Evolutionary conservation across 2,329 filamentous ascomycete species (phyloP), one percentile per base, ranked within the genome.

Genomic region (Parastagonospora avenae): DNA sequence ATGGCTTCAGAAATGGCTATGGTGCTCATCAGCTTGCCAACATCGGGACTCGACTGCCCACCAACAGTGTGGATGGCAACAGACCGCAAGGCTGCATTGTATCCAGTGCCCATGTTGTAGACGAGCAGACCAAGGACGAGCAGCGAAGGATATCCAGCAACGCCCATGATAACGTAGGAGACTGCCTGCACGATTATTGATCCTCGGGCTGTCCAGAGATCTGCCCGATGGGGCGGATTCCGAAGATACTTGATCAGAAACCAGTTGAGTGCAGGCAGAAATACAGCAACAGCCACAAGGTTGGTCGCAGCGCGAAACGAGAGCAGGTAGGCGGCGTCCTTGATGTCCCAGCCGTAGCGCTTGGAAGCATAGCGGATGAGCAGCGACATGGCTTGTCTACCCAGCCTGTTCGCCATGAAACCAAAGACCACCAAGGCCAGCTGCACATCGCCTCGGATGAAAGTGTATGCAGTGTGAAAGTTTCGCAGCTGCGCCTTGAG

Each of bases 281-380:
- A 65, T 28, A 77, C 68, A 2, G 79, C 64, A n/a, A 82, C 75
- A 2, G 80, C 66, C 3, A 78, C 70, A 4, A 81, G 75, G 30
- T 78, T 79, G 8, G 79, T 71, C 2, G 74, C 76, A 2, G 79
- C 77, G 50, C 78, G 77, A 43, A 80, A 73, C 0, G 79, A 78
- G 4, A 78, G 68, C 15, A 81, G 63, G 32, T 72, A 71, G 9
- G 68, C 63, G 8, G 70, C 70, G 39, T 72, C 63, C 47, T 78
- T 76, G 14, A 82, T 68, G 30, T 76, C 74, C 77, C 79, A 81
- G 19, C 64, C 59, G 48, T 81, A 82, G 19, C 79, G 71, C n/a
- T 77, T 78, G 1, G 79, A 81, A 14, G 80, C 77, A 58, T 82
- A 82, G 50, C 80, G 77, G n/a, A 80, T 71, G 11, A 82, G 60